Evolutionary conservation across 257 asterid genomes (phyloP), one percentile per base, ranked within the genome.

Genomic region (Datura wrightii): DNA sequence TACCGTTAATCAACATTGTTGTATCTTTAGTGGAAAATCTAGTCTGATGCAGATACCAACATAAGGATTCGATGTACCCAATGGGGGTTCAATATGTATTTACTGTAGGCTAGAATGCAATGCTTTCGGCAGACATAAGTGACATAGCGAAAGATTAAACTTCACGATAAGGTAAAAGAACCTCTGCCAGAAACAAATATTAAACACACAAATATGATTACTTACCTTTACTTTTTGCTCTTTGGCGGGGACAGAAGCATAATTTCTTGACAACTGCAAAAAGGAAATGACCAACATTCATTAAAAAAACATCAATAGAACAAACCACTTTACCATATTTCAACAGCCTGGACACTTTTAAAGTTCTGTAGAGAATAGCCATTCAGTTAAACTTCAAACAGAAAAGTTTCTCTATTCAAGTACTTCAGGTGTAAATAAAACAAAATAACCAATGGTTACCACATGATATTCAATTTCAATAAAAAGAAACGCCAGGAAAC

Each of bases 221-320:
- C 54, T 88, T 83, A 92, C 97, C 98, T 93, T 91, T 62, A 93
- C 86, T 84, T 92, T 91, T 88, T 87, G 88, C 86, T 90, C 91
- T 83, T 92, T 93, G 19, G 93, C 92, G 62, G 97, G 41, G 8
- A 71, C 87, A 58, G 88, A 87, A 2, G 94, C 91, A 86, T 87
- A 92, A 87, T 79, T 88, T 89, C 96, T 93, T 19, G 93, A 79
- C 56, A 89, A 83, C 97, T 93, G 90, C 89, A 87, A 90, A 83
- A 86, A 88, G 78, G 52, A 79, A 85, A 46, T 31, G 84, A 53
- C 24, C 11, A 14, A 5, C 46, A 50, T 81, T 60, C n/a, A 58
- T 24, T 48, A 62, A 71, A 36, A 39, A n/a, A 13, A 24, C 63
- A 86, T 10, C 8, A 84, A 87, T 13, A 76, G 56, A 54, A 62